Percentiles rank a stretch among this genome's conserved stretches.
These are phyloP conservation scores for Arabidopsis thaliana DNA, from an alignment of 345 rosid species.

Conservation along the genomic window TAIR10.1 NC_003074.8:20252501-20253000, in stretches of 20 bases:
- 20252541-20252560: slow-evolving; percentile 51
- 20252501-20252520: slow-evolving; percentile 55
- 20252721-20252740: slow-evolving; percentile 70
- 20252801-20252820: slow-evolving; percentile 14
- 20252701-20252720: slow-evolving; percentile 52
- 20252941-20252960: slow-evolving; percentile 42
- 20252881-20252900: slow-evolving; percentile 23
- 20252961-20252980: slow-evolving; percentile 58
- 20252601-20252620: slow-evolving; percentile 73
- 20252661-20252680: not conserved
- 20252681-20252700: slow-evolving; percentile 2
- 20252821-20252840: slow-evolving; percentile 29
- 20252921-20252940: slow-evolving; percentile 40
- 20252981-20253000: slow-evolving; percentile 70
- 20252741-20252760: slow-evolving; percentile 85
- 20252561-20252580: slow-evolving; percentile 63
- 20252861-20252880: not conserved
- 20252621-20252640: slow-evolving; percentile 21
- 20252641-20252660: slow-evolving; percentile 1
- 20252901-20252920: slow-evolving; percentile 20
- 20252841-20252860: slow-evolving; percentile 35
- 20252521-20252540: slow-evolving; percentile 50
- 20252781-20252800: not conserved
- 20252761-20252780: slow-evolving; percentile 16
- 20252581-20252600: slow-evolving; percentile 63